These are phyloP conservation scores for Fusarium sublunatum DNA, from an alignment of 2,329 filamentous ascomycete species.

Conservation along the genomic window DNA sequence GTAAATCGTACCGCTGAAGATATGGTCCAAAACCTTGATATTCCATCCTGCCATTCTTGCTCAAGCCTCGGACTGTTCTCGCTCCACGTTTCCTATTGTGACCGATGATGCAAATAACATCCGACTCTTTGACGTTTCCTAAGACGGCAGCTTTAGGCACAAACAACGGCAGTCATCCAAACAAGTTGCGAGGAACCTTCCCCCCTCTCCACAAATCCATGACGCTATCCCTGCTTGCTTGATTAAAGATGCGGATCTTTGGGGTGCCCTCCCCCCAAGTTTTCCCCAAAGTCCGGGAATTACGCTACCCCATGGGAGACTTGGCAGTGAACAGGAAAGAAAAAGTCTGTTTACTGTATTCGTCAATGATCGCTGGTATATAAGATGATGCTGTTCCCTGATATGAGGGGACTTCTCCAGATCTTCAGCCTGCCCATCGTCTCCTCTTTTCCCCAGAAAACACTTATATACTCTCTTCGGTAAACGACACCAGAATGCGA, in stretches of 20 bases:
- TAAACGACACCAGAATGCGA: constrained; percentile 24
- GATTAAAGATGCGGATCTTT: background rate
- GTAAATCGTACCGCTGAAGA: background rate
- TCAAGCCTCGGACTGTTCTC: background rate
- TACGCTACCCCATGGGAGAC: background rate
- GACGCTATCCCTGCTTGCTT: background rate
- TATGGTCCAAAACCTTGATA: background rate
- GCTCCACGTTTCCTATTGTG: background rate
- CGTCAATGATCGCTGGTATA: background rate
- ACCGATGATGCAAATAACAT: background rate
- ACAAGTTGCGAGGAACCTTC: background rate
- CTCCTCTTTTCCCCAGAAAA: background rate
- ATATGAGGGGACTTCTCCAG: background rate
- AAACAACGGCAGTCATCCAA: background rate
- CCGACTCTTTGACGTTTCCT: background rate
- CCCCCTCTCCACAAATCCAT: constrained; percentile 7
- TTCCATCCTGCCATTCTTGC: background rate
- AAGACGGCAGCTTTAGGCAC: constrained; percentile 4
- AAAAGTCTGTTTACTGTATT: background rate
- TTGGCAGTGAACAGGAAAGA: background rate
- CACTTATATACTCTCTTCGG: background rate
- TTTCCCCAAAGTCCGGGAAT: background rate
- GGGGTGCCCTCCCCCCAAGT: background rate
- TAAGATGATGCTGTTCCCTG: background rate
- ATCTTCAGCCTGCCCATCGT: rapidly evolving